These are phyloP conservation scores for Paracoccidioides brasiliensis DNA, from an alignment of 2,329 filamentous ascomycete genomes.

Conservation along the genomic window DNA sequence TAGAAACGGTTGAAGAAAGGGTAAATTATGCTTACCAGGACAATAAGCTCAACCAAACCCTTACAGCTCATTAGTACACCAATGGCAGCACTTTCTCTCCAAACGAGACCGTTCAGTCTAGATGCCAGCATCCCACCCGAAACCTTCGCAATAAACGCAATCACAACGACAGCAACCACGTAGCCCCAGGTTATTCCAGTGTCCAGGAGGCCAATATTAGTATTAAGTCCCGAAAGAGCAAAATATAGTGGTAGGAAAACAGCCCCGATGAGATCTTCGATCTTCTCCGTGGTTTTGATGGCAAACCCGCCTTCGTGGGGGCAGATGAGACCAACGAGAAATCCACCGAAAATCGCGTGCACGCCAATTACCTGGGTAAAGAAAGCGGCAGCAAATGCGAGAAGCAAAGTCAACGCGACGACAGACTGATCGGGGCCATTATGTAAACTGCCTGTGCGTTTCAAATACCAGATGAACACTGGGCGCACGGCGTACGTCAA, in stretches of 20 bases:
- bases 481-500: conserved; percentile 62
- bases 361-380: conserved; percentile 86
- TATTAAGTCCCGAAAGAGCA: conserved; percentile 78
- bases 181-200: conserved; percentile 79
- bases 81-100: conserved; percentile 81
- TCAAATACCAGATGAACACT: conserved; percentile 58
- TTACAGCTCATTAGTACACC: conserved; percentile 94
- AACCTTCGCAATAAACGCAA: conserved; percentile 79
- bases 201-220: conserved; percentile 71
- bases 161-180: conserved; percentile 65
- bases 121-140: conserved; percentile 70
- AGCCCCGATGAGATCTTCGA: conserved; percentile 77
- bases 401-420: conserved; percentile 66
- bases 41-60: conserved; percentile 85
- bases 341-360: conserved; percentile 88
- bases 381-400: conserved; percentile 67
- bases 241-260: conserved; percentile 88
- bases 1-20: conserved; percentile 4
- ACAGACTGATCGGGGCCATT: conserved; percentile 80
- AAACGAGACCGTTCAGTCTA: conserved; percentile 60
- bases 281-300: conserved; percentile 80
- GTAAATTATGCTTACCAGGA: conserved; percentile 49
- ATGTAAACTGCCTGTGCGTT: conserved; percentile 62
- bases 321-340: conserved; percentile 77
- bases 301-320: conserved; percentile 50